Conservation (phyloP, 768 basidiomycete genomes). For the Pulveroboletus sp. region DNA sequence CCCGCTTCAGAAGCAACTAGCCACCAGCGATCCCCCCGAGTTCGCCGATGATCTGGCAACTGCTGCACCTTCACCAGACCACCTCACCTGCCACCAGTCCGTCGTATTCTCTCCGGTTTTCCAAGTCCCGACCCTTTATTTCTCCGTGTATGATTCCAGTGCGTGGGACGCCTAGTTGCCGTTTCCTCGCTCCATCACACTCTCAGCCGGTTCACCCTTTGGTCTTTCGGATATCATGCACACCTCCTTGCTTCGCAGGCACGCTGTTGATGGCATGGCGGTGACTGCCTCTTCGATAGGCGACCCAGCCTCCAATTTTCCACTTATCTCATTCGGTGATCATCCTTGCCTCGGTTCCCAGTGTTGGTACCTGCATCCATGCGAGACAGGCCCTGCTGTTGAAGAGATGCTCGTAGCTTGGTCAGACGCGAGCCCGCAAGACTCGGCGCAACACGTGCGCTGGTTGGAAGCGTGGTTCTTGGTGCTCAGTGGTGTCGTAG, state of each 20-base stretch:
- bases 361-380: slow-evolving; percentile 88
- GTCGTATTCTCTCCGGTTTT: slow-evolving; percentile 77
- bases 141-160: slow-evolving; percentile 66
- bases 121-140: slow-evolving; percentile 81
- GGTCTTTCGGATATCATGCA: slow-evolving; percentile 49
- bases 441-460: slow-evolving; percentile 13
- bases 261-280: slow-evolving; percentile 40
- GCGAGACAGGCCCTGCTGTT: slow-evolving; percentile 64
- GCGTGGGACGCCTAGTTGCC: slow-evolving; percentile 33
- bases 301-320: slow-evolving; percentile 51
- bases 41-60: slow-evolving; percentile 38
- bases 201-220: slow-evolving; percentile 61
- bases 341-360: slow-evolving; percentile 73
- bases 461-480: slow-evolving; percentile 80
- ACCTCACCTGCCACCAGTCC: slow-evolving; percentile 54
- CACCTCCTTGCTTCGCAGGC: slow-evolving; percentile 55
- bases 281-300: slow-evolving; percentile 53
- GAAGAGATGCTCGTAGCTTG: slow-evolving; percentile 59
- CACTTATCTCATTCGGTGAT: slow-evolving; percentile 81
- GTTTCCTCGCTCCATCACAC: slow-evolving; percentile 12
- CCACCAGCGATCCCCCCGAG: slow-evolving; percentile 15
- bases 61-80: slow-evolving; percentile 24
- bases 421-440: slow-evolving; percentile 4
- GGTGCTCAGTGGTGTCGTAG: slow-evolving; percentile 62
- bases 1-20: slow-evolving; percentile 15